These are phyloP conservation scores for Symbiodinium natans DNA, from an alignment of 73 alveolate species.

Conservation along the genomic window DNA sequence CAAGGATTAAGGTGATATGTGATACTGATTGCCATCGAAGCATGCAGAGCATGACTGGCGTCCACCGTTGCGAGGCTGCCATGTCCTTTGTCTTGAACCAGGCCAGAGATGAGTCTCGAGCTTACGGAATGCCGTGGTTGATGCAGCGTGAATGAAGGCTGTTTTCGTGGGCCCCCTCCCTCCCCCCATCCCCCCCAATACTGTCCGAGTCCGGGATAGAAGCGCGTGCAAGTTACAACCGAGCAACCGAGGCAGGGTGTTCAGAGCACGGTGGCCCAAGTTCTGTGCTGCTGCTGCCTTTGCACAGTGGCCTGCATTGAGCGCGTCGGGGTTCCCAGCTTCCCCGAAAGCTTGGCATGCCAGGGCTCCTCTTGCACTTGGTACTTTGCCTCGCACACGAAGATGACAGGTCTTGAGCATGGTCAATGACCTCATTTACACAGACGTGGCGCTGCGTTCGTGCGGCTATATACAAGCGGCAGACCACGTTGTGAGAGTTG, in stretches of 20 bases:
- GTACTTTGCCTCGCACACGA: no score
- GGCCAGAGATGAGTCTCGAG: neutral
- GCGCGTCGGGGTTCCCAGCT: conserved; percentile 29
- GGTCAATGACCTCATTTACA: conserved; percentile 85
- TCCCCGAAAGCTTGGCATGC: neutral
- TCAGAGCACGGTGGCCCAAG: conserved; percentile 82
- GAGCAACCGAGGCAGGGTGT: conserved; percentile 44
- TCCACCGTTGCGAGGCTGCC: conserved; percentile 25
- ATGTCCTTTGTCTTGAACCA: conserved; percentile 62
- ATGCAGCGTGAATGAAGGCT: no score
- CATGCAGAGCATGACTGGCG: no score
- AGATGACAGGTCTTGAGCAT: conserved; percentile 17
- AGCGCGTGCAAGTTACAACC: neutral
- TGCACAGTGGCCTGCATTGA: conserved; percentile 92
- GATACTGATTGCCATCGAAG: neutral
- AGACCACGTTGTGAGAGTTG: conserved; percentile 75
- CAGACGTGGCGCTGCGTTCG: conserved; percentile 82
- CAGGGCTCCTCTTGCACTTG: no score
- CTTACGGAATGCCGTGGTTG: no score
- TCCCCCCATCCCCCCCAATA: no score
- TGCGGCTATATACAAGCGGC: conserved; percentile 63
- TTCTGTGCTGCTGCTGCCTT: conserved; percentile 90
- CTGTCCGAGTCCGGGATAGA: no score
- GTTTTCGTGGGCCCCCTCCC: no score
- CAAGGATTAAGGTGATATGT: neutral